Evolutionary conservation across 768 basidiomycete species (phyloP), one percentile per base, ranked within the genome.

Genomic region (Boletus rex-veris): DNA sequence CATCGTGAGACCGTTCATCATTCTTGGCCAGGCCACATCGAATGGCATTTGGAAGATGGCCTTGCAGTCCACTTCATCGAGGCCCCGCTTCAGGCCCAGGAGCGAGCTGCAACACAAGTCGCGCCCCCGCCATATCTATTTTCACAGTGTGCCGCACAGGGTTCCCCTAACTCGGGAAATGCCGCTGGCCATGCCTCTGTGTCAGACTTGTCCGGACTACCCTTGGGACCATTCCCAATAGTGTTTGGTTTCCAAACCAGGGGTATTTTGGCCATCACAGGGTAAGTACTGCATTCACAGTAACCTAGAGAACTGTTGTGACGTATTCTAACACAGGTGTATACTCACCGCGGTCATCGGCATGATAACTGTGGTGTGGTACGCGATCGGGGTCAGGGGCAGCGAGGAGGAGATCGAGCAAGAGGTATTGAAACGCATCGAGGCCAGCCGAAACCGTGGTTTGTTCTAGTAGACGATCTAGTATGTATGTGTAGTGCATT

Each of bases 41-140:
- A 91, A 66, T 93, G 91, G 90, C 90, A 94, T 70, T 73, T 93
- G 5, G 80, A 89, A 71, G 75, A 77, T 49, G 96, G 96, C 9
- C 83, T 99, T 31, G 95, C 92, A 0, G 79, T 90, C 37, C 83
- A 88, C 60, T 79, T 99, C 64, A 75, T 98, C 70, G 87, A 89
- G 63, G 92, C 94, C 7, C 92, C 93, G 0, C 71, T 86, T 7
- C 61, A 79, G 45, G 80, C 82, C 3, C 92, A 96, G 66, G 68
- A 82, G 58, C 74, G 75, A 16, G 59, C 65, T 8, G 70, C 69
- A 43, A 66, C 58, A 18, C 70, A 53, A 15, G 66, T 87, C 26
- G 28, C 28, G 28, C 28, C 28, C 2, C 92, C 93, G 0, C 75
- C 80, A 11, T 69, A 59, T 36, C 58, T 96, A 61, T 73, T 73